Base-by-base conservation (phyloP, 805 yeast species). In the Kluyveromyces lactis region DNA sequence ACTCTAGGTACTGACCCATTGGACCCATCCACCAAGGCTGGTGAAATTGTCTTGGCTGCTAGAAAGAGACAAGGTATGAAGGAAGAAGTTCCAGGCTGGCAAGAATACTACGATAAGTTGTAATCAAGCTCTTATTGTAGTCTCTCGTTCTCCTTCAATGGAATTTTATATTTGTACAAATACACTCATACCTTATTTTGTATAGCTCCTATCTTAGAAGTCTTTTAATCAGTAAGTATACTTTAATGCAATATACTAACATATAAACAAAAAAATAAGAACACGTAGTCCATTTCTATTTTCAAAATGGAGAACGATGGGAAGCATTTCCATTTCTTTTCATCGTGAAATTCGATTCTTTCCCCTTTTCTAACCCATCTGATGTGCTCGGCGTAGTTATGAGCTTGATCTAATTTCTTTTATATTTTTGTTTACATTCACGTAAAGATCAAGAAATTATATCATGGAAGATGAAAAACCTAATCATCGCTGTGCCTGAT, bases 61-160 rank as follows among this genome's bases (percentile, higher is more conserved):
- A 86, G 98, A 77, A 84, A 81, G 80, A 83, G 97, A 74, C 86
- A 82, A 69, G 97, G 97, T 79, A 68, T 86, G 79, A 90, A 90
- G 85, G 90, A 86, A 63, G 81, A 69, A 62, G 96, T 90, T 72
- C 97, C 97, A 75, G 95, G 94, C 70, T 92, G 90, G 85, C 95
- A 86, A 77, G 97, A 92, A 77, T 92, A 86, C 84, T 89, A 89
- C 75, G 94, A 83, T 72, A 83, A 82, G 72, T 81, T 83, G 72
- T 83, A 80, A 69, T 51, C 40, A 41, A 17, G 12, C 26, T 42
- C 37, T 18, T 36, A 23, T 15, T 26, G 29, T 31, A 41, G 28
- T 38, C 33, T n/a, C 40, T 37, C 42, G 30, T 40, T 38, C 41
- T 41, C 37, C 30, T 5, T 27, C n/a, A 27, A n/a, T 27, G 30